Conservation (phyloP, 208 protist genomes). For the Crithidia mellificae region DNA sequence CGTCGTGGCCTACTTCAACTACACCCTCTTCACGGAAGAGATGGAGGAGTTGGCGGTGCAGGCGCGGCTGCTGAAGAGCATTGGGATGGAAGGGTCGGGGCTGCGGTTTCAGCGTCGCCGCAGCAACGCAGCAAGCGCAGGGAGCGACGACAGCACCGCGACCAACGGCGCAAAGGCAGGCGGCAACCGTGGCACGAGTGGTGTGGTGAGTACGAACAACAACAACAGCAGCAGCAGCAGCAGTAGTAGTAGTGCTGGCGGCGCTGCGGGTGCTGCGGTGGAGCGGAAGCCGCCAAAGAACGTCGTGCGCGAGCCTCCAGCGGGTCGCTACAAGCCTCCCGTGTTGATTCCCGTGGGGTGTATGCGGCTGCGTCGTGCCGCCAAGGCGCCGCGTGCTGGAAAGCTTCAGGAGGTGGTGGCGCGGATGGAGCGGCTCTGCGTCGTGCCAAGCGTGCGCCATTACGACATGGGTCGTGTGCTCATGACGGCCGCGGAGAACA, state of each 20-base stretch:
- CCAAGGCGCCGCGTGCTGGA: slow-evolving; percentile 27
- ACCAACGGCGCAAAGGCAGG: too few species aligned
- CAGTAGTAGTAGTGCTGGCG: not conserved
- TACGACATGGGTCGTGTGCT: slow-evolving; percentile 33
- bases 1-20: slow-evolving; percentile 55
- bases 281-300: not conserved
- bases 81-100: slow-evolving; percentile 32
- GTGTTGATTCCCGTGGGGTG: slow-evolving; percentile 32
- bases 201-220: too few species aligned
- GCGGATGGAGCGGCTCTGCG: slow-evolving; percentile 50
- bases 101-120: slow-evolving; percentile 30
- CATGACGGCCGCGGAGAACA: slow-evolving; percentile 44
- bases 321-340: slow-evolving; percentile 22
- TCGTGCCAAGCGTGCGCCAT: slow-evolving; percentile 33
- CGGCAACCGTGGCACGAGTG: too few species aligned
- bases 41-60: slow-evolving; percentile 31
- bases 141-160: not conserved
- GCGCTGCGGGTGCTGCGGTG: not conserved
- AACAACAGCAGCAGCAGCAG: not conserved
- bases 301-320: not conserved
- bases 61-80: slow-evolving; percentile 27
- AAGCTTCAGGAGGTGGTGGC: slow-evolving; percentile 38
- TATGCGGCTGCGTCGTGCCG: slow-evolving; percentile 35
- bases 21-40: slow-evolving; percentile 27
- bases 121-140: not conserved